phyloP scores from a whole-genome alignment of 1,139 yeast species.

The Trichomonascaceae sp. region DNA sequence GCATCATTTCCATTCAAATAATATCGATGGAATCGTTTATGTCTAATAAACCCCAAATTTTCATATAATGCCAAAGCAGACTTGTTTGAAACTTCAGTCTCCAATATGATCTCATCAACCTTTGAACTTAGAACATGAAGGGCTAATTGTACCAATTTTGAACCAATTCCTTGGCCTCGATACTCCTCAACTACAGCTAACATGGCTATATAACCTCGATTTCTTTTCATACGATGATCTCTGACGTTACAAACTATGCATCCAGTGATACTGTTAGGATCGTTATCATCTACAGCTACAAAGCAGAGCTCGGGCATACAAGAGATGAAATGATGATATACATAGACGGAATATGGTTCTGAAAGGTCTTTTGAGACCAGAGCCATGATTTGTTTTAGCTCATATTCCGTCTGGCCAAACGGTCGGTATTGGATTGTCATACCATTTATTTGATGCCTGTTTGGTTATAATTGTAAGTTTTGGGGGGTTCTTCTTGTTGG shows the following conservation, averaged over 20 bases:
- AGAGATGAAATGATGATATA: slow-evolving; percentile 60
- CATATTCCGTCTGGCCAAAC: slow-evolving; percentile 18
- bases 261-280: slow-evolving; percentile 47
- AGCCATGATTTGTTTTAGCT: slow-evolving; percentile 33
- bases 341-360: slow-evolving; percentile 70
- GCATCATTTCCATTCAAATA: slow-evolving; percentile 93
- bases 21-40: slow-evolving; percentile 77
- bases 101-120: slow-evolving; percentile 85
- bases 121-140: slow-evolving; percentile 59
- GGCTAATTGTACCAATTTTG: slow-evolving; percentile 55
- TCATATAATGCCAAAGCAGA: slow-evolving; percentile 79
- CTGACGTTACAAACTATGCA: slow-evolving; percentile 83
- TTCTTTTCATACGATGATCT: slow-evolving; percentile 57
- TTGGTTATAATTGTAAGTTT: not conserved
- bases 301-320: slow-evolving; percentile 63
- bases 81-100: slow-evolving; percentile 78
- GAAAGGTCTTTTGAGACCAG: slow-evolving; percentile 57
- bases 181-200: slow-evolving; percentile 68
- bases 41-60: slow-evolving; percentile 76
- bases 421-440: slow-evolving; percentile 1
- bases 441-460: not conserved
- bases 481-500: no score
- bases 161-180: slow-evolving; percentile 80
- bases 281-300: slow-evolving; percentile 34
- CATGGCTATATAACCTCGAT: slow-evolving; percentile 94